phyloP scores from a whole-genome alignment of 2,329 filamentous ascomycete species.

The Fusarium praegraminearum region DNA sequence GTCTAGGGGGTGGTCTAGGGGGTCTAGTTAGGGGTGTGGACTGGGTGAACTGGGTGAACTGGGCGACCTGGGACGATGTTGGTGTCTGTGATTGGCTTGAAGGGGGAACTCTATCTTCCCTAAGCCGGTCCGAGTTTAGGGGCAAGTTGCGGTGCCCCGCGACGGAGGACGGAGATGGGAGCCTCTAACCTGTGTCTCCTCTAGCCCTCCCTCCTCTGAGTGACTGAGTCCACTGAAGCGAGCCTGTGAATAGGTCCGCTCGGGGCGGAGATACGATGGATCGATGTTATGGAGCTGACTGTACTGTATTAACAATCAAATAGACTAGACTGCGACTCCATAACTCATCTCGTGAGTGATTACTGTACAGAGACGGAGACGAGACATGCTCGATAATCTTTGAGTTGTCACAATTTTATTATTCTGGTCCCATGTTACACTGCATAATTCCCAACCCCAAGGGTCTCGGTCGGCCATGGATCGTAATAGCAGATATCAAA shows the following conservation, averaged over 20 bases:
- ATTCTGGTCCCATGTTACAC: neutral
- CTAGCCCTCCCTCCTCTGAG: neutral
- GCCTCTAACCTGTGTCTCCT: neutral
- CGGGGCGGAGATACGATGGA: conserved; percentile 16
- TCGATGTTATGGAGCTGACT: conserved; percentile 1
- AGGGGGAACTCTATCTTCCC: neutral
- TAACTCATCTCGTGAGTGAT: neutral
- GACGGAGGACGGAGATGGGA: conserved; percentile 8
- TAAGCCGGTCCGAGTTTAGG: conserved; percentile 5
- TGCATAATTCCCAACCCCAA: neutral
- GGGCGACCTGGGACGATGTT: conserved; percentile 12
- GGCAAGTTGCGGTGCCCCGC: conserved; percentile 14
- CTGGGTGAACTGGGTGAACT: too few species aligned
- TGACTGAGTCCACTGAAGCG: conserved; percentile 22
- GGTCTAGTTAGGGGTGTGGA: too few species aligned
- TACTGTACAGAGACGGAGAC: conserved; percentile 7
- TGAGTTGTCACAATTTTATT: neutral
- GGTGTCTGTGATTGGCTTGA: conserved; percentile 22
- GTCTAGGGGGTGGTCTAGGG: neutral
- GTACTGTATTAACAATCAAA: conserved; percentile 8
- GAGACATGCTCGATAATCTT: neutral
- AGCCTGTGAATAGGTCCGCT: neutral
- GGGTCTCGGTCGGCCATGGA: neutral
- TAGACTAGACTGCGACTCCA: neutral
- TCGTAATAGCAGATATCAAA: neutral